phyloP scores from a whole-genome alignment of 768 basidiomycete species.

The Amanita subjunquillea region DNA sequence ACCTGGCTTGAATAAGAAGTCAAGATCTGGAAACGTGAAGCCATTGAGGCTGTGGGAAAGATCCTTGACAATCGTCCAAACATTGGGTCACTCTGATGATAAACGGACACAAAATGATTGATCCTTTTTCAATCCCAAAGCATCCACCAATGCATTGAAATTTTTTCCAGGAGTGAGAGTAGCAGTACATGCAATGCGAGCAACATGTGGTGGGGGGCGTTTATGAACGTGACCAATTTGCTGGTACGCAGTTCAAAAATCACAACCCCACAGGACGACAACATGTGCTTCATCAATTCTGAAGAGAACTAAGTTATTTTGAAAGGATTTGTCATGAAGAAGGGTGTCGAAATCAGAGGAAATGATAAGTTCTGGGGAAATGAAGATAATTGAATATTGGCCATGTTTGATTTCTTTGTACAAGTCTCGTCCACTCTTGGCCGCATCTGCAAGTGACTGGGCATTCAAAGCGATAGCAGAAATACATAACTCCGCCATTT shows the following conservation, averaged over 20 bases:
- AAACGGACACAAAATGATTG: constrained; percentile 6
- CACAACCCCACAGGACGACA: constrained; percentile 13
- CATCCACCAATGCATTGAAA: not conserved
- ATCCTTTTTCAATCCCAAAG: constrained; percentile 5
- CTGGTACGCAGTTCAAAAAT: constrained; percentile 14
- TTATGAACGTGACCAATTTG: constrained; percentile 9
- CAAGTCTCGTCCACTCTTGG: constrained; percentile 9
- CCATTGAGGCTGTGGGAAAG: constrained; percentile 8
- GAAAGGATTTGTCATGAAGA: constrained; percentile 10
- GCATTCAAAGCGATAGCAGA: constrained; percentile 11
- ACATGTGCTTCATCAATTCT: constrained; percentile 17
- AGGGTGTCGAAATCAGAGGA: constrained; percentile 10
- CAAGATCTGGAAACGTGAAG: constrained; percentile 11
- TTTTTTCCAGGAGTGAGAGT: constrained; percentile 6
- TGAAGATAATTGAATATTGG: constrained; percentile 12
- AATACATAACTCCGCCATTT: constrained; percentile 12
- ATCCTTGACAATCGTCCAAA: constrained; percentile 8
- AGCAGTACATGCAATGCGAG: constrained; percentile 6
- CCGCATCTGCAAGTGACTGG: constrained; percentile 9
- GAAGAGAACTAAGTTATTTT: constrained; percentile 11
- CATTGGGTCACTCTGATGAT: constrained; percentile 10
- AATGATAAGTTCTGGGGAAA: constrained; percentile 13
- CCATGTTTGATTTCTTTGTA: constrained; percentile 11
- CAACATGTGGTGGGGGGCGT: constrained; percentile 11
- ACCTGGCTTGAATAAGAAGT: constrained; percentile 9